Base-by-base conservation (phyloP, 108 stramenopile species). In the Pelagomonas calceolata region DNA sequence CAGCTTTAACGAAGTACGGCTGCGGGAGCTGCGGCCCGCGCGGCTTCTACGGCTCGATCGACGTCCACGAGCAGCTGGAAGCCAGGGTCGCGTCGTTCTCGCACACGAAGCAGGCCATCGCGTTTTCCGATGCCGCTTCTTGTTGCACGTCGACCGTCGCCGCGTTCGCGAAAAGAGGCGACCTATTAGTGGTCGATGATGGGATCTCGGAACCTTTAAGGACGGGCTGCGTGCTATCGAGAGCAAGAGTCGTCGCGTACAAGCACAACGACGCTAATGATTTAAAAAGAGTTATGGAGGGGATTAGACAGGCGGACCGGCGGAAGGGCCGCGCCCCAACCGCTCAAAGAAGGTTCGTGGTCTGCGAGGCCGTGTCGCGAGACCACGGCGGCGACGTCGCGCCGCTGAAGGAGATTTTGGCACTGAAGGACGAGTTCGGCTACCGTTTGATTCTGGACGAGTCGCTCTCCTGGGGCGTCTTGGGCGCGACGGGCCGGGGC, bases 31-130 rank as follows among this genome's bases (percentile, higher is more conserved):
- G 98, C 69, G 98, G 98, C 18, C 98, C 98, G 26, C 88, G 98
- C n/a, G 97, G 96, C 0, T 99, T 99, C 72, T 99, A 99, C 77
- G 98, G 98, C n/a, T 94, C 98, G 39, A 95, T 98, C 70, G 94
- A 97, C 73, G 88, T 84, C 17, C 98, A 99, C 80, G 67, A 97
- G 51, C 80, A 86, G 35, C 65, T 94, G 30, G 98, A 99, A 82
- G 74, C 86, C 4, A 76, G 76, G 29, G 79, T 97, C 43, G 81
- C 95, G 32, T 65, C 70, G n/a, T 95, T 96, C 75, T 80, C 91
- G 68, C 80, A 83, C 4, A 86, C 90, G 9, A 91, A 96, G 30
- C 91, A 85, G n/a, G 92, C 94, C 65, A 97, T 99, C 75, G 80
- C 94, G 65, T 99, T 98, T 82, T 92, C 91, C 29, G 98, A 99